Evolutionary conservation across 805 yeast genomes (phyloP).

Genomic region (Pichia scutulata): DNA sequence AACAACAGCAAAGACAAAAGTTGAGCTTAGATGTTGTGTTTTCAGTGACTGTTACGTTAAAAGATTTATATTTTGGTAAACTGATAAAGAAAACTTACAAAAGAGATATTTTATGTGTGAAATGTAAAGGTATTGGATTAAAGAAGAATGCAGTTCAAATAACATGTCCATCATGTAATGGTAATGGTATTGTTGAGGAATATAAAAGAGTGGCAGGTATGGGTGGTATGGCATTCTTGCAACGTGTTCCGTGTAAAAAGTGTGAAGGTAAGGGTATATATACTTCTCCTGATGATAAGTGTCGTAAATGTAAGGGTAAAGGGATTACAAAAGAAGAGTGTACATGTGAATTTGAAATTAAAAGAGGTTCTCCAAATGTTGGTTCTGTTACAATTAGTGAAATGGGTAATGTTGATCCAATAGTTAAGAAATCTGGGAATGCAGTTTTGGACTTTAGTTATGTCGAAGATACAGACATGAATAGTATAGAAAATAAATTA

Average conservation of each 20-base stretch:
- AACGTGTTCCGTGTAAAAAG: conserved; percentile 49
- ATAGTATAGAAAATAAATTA: conserved; percentile 28
- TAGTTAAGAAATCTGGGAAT: conserved; percentile 63
- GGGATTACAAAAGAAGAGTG: conserved; percentile 57
- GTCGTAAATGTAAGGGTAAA: conserved; percentile 69
- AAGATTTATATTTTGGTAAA: conserved; percentile 76
- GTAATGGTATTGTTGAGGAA: conserved; percentile 56
- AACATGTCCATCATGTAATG: conserved; percentile 62
- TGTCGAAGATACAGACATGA: conserved; percentile 30
- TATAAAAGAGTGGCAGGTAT: conserved; percentile 47
- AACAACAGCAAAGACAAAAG: not conserved
- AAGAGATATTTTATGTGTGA: conserved; percentile 62
- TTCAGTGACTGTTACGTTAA: conserved; percentile 56
- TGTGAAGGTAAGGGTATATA: conserved; percentile 69
- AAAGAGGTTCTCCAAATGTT: conserved; percentile 58
- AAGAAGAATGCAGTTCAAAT: conserved; percentile 47
- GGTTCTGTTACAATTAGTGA: conserved; percentile 55
- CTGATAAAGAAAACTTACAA: conserved; percentile 64
- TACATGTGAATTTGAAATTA: conserved; percentile 67
- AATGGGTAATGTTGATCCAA: conserved; percentile 74
- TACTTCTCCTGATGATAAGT: conserved; percentile 57
- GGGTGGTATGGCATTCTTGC: conserved; percentile 67
- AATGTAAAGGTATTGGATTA: conserved; percentile 75
- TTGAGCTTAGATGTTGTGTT: conserved; percentile 36
- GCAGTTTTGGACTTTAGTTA: conserved; percentile 56